Evolutionary conservation across 257 asterid species (phyloP), one percentile per base, ranked within the genome.

Genomic region (Ilex aquifolium): DNA sequence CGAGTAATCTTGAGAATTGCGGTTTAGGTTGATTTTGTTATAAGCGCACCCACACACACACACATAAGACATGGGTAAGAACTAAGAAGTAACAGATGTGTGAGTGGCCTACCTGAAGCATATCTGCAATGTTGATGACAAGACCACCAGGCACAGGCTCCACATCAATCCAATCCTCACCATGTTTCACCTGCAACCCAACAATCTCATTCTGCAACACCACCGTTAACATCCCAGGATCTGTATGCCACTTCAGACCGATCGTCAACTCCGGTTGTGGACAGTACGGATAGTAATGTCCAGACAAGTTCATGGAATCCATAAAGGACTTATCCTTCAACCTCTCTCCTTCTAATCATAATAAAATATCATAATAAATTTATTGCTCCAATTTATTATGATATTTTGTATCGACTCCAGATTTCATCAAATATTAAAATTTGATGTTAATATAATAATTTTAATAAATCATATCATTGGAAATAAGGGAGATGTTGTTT

Each of bases 111-210:
- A 80, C 82, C 85, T 80, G 80, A 51, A 80, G 80, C 31, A 70
- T 64, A 67, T 80, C 85, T 29, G 80, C 85, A 51, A 80, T 70
- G 36, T 80, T 80, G 39, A 80, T 65, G 15, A 80, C 69, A 53
- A 80, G 65, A 12, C 73, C 82, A 32, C 80, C 85, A 3, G 57
- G 71, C 10, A 76, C 66, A 4, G 85, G 85, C 62, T 76, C 73
- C 39, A 80, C 79, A 16, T 76, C 66, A 7, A 68, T 72, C 85
- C 85, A 80, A 5, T 76, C 65, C 1, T 76, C 78, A 16, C 72
- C 82, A 31, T 66, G 69, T 62, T 74, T 73, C 8, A 80, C 82
- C 63, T 80, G 82, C 80, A 80, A 74, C 9, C 82, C 85, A 2
- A 62, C 63, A 21, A 80, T 69, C 60, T 76, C 72, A 60, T 80